Conservation (phyloP, 1,139 yeast species). For the Suhomyces maxii region DNA sequence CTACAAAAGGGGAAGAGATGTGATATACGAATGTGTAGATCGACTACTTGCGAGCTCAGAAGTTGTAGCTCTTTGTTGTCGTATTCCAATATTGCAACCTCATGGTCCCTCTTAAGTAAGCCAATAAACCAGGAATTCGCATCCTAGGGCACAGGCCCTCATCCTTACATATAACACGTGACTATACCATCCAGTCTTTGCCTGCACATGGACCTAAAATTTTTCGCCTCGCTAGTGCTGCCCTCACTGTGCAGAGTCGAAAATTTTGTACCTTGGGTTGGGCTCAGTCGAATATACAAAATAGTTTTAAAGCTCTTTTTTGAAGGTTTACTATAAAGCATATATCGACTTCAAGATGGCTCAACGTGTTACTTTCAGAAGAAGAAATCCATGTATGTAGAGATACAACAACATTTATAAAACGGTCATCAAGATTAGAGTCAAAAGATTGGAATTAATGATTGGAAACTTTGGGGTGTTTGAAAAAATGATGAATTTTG, state of each 20-base stretch:
- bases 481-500: too few species aligned
- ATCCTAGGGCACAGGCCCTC: conserved; percentile 16
- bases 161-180: conserved; percentile 1
- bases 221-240: conserved; percentile 6
- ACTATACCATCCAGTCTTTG: conserved; percentile 1
- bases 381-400: conserved; percentile 52
- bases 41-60: too few species aligned
- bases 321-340: conserved; percentile 17
- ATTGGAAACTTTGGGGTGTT: too few species aligned
- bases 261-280: conserved; percentile 10
- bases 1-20: too few species aligned
- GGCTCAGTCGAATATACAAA: conserved; percentile 10
- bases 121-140: neutral
- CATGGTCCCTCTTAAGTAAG: too few species aligned
- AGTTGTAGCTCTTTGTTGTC: neutral
- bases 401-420: neutral
- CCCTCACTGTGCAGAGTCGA: conserved; percentile 9
- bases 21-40: too few species aligned
- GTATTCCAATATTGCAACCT: neutral
- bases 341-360: conserved; percentile 37
- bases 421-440: neutral
- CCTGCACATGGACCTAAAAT: conserved; percentile 11
- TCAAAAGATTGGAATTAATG: neutral
- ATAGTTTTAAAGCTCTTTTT: conserved; percentile 15
- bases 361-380: conserved; percentile 55